Percentiles rank a stretch among this genome's conserved stretches.
These are phyloP conservation scores for Phytopythium kandeliae DNA, from an alignment of 352 stramenopile species.

Conservation along the genomic window DNA sequence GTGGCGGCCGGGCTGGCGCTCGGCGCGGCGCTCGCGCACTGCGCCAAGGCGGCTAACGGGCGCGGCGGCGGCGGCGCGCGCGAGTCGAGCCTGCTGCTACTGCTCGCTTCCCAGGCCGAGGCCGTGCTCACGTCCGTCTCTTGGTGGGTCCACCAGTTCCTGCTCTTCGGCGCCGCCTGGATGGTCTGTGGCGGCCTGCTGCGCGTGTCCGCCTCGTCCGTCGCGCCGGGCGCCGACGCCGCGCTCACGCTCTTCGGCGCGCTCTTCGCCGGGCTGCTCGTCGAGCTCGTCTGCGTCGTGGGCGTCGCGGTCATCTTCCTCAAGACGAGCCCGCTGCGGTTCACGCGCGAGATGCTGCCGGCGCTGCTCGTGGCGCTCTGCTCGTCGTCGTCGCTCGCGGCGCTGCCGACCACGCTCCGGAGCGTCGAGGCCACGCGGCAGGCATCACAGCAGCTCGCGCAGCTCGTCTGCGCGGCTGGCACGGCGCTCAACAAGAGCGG, in stretches of 20 bases:
- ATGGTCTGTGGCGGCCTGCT: slow-evolving; percentile 41
- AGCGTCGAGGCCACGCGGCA: slow-evolving; percentile 42
- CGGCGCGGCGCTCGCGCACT: slow-evolving; percentile 22
- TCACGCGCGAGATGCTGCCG: slow-evolving; percentile 31
- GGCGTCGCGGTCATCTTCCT: slow-evolving; percentile 22
- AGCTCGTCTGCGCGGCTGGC: slow-evolving; percentile 45
- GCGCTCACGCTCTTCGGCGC: slow-evolving; percentile 35
- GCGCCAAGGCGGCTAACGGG: slow-evolving; percentile 1
- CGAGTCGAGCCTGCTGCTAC: slow-evolving; percentile 33
- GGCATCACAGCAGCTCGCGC: slow-evolving; percentile 50
- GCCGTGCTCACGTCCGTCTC: slow-evolving; percentile 33
- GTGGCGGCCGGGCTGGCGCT: slow-evolving; percentile 25
- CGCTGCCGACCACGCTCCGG: slow-evolving; percentile 44
- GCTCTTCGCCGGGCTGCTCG: slow-evolving; percentile 38
- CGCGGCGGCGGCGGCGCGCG: slow-evolving; percentile 9
- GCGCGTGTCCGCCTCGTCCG: slow-evolving; percentile 9
- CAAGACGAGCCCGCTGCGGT: slow-evolving; percentile 38
- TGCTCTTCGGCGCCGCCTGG: slow-evolving; percentile 36
- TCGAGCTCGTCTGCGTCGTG: slow-evolving; percentile 35
- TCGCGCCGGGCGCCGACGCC: slow-evolving; percentile 12
- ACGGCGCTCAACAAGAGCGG: slow-evolving; percentile 59
- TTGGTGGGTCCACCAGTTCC: slow-evolving; percentile 24
- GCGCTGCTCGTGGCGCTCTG: slow-evolving; percentile 45
- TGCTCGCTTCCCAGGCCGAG: slow-evolving; percentile 40
- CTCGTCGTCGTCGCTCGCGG: slow-evolving; percentile 41